Base-by-base conservation (phyloP, 2,329 filamentous ascomycete species). In the Sarocladium kiliense region DNA sequence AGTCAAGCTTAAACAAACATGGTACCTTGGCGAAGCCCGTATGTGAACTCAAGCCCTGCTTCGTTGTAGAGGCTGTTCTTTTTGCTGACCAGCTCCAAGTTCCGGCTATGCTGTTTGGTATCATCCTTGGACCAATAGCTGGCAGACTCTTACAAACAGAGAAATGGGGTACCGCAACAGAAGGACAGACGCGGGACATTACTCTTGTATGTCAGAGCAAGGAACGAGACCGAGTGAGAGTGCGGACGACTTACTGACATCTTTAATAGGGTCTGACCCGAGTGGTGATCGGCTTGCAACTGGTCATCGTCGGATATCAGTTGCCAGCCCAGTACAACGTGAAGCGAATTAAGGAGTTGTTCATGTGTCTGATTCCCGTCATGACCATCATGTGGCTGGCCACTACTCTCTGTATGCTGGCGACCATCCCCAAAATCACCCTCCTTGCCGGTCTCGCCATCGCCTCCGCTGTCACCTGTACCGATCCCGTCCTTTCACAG, bases 341-440 rank as follows among this genome's bases (percentile, higher is more conserved):
- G 55, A 62, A 66, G 2, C 75, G 74, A 2, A 78, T 76, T 68
- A 78, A 75, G 55, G 80, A 82, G 55, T 74, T 85, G 66, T 65
- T 73, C 3, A 71, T 85, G 9, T 79, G 76, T 42, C 68, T 86
- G 5, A 60, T 85, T 6, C 82, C 82, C 2, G 71, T 84, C 58
- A 85, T 85, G 82, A 79, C 80, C 1, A 67, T 83, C 53, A 83
- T 83, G 76, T 86, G 83, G 82, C 64, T 86, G 6, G 74, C 70
- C 59, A 84, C 81, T 0, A 80, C 78, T 0, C 69, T 74, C 2
- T 85, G 81, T 58, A 74, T 86, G 42, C 65, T 82, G 30, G 69
- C 78, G 5, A 78, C 77, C 11, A 70, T 85, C 2, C 81, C 82
- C 0, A 78, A 79, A 23, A 57, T 85, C 10, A 76, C 77, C 0